Base-by-base conservation (phyloP, 441 rosid species). In the Arabidopsis hybrid region DNA sequence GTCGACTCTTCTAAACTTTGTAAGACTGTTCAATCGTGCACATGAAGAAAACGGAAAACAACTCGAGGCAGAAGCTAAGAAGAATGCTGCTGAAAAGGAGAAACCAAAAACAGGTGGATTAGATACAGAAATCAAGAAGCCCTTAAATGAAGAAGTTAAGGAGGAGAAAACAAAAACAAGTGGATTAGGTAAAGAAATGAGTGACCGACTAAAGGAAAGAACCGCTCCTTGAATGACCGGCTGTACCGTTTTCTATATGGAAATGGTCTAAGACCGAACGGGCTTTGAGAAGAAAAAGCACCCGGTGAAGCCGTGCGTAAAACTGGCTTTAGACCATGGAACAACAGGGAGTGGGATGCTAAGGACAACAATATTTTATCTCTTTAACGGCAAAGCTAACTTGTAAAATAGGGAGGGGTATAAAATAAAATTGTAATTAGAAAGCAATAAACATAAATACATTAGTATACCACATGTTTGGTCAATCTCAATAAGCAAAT, bases 31-130 rank as follows among this genome's bases (percentile, higher is more conserved):
- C 79, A 87, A 87, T 68, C 88, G 86, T 69, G 86, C 97, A 29
- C 96, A 85, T 14, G 86, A 78, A 64, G 97, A 95, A 78, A 95
- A 95, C 78, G 78, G 76, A 81, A 92, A 89, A 84, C 90, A 88
- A 76, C 83, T 76, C 5, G 96, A 86, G 83, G 84, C 69, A 8
- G 95, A 91, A 83, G 82, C 72, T 80, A 95, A 86, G 80, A 89
- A 87, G 79, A 75, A 73, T 18, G 79, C 81, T 35, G 79, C 81
- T 0, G 92, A 88, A 76, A 80, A 21, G 17, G 86, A 84, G 47
- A 86, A 85, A 73, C 45, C 88, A 6, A 87, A 79, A 75, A 46
- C 68, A 68, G 79, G 56, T 55, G 77, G 62, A 77, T 36, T 83
- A 21, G 81, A 63, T 35, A 85, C 81, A 65, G 86, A 82, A 60